Percentiles rank a stretch among this genome's conserved stretches.
phyloP scores from a whole-genome alignment of 768 basidiomycete species.

The Boletus insuetus region DNA sequence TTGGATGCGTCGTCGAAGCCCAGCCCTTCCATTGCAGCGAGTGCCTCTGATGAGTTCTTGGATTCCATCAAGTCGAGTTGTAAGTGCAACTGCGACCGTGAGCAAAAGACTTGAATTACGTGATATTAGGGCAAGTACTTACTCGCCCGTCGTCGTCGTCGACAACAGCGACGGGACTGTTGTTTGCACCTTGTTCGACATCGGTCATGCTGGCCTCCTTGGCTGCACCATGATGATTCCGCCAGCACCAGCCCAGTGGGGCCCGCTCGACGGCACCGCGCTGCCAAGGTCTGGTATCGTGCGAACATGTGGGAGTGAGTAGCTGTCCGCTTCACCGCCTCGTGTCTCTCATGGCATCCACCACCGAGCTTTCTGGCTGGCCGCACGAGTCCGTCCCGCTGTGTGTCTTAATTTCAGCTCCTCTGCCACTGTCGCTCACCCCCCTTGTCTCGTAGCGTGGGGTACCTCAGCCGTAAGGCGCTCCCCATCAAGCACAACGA shows the following conservation, averaged over 20 bases:
- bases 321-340: slow-evolving; percentile 32
- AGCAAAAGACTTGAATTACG: slow-evolving; percentile 27
- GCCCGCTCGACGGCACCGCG: slow-evolving; percentile 8
- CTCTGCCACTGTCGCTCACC: slow-evolving; percentile 11
- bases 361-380: slow-evolving; percentile 40
- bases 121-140: slow-evolving; percentile 14
- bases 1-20: slow-evolving; percentile 75
- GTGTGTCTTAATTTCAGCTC: slow-evolving; percentile 35
- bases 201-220: background rate
- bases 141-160: slow-evolving; percentile 6
- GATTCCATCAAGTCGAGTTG: slow-evolving; percentile 16
- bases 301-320: slow-evolving; percentile 24
- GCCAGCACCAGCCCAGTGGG: background rate
- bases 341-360: slow-evolving; percentile 47
- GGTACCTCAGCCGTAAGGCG: slow-evolving; percentile 59
- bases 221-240: background rate
- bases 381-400: slow-evolving; percentile 51
- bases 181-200: slow-evolving; percentile 2
- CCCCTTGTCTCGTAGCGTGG: slow-evolving; percentile 38
- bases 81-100: slow-evolving; percentile 15
- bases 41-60: slow-evolving; percentile 24
- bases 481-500: slow-evolving; percentile 81
- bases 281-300: slow-evolving; percentile 22
- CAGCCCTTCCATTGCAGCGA: slow-evolving; percentile 38
- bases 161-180: slow-evolving; percentile 3